Percentiles rank a stretch among this genome's conserved stretches.
Conservation (phyloP, 257 asterid species). For the Solanum virginianum region DNA sequence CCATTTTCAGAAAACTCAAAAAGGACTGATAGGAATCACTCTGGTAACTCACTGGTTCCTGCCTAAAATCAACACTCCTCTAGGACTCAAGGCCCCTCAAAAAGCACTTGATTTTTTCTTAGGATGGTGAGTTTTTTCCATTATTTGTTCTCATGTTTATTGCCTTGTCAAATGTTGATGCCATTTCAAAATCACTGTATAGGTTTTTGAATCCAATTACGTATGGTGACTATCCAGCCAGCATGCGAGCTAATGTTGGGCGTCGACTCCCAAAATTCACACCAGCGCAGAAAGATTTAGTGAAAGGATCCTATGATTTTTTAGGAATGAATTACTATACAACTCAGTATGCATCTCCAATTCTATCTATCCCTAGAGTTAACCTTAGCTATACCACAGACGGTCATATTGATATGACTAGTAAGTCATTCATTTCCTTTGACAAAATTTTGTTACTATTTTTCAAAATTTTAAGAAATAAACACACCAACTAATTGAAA, state of each 20-base stretch:
- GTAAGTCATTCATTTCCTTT: not conserved
- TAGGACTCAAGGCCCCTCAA: constrained; percentile 8
- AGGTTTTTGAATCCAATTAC: constrained; percentile 20
- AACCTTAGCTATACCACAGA: constrained; percentile 16
- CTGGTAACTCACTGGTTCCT: constrained; percentile 17
- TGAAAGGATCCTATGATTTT: constrained; percentile 10
- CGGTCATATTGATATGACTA: constrained; percentile 2
- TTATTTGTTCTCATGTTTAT: too few species aligned
- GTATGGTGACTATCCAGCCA: constrained; percentile 14
- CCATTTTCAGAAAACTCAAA: constrained; percentile 2
- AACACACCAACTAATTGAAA: too few species aligned
- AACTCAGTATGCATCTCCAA: constrained; percentile 13
- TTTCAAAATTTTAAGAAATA: too few species aligned
- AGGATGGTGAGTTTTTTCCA: constrained; percentile 9
- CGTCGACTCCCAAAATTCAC: constrained; percentile 12
- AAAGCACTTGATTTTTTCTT: constrained; percentile 17
- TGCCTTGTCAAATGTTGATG: not conserved
- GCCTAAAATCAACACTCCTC: constrained; percentile 5
- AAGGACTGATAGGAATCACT: constrained; percentile 13
- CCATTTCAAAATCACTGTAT: not conserved
- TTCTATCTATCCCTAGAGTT: not conserved
- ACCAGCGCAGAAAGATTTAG: not conserved
- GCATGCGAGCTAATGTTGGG: constrained; percentile 8
- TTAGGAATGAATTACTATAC: constrained; percentile 16
- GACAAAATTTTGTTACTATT: too few species aligned